Base-by-base conservation (phyloP, 73 alveolate genomes). In the Stentor coeruleus region DNA sequence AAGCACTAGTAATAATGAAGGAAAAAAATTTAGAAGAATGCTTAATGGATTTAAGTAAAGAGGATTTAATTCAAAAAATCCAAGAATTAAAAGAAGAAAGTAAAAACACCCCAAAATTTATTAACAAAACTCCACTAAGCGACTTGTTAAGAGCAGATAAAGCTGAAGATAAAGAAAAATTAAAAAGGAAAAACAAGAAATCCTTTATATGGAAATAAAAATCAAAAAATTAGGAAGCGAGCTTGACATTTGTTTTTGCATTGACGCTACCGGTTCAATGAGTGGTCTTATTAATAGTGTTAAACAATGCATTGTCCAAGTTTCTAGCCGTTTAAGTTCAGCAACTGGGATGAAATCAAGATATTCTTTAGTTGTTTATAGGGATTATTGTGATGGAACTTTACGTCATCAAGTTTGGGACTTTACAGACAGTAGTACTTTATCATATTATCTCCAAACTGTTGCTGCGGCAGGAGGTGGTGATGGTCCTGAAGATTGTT, bases 251-350 rank as follows among this genome's bases (percentile, higher is more conserved):
- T 41, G 58, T 55, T 77, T 77, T 49, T 41, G 58, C 0, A 38
- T 77, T 31, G 85, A 77, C n/a, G 58, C 80, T 77, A 77, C 85
- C 3, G 85, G 85, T 0, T 77, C 85, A 20, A 77, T 77, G 85
- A 3, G 40, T 39, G 37, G 82, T 39, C 41, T 59, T 42, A 77
- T 77, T 33, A n/a, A 77, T 41, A 74, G 80, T 77, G 85, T 77
- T 0, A 77, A 77, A 77, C n/a, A 77, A 20, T 59, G 74, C 30
- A 39, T 77, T 0, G 2, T 38, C n/a, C 20, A n/a, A 39, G 74
- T 77, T 33, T n/a, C 74, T 3, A 49, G 55, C 15, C 33, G 80
- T n/a, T 39, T 77, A 4, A 77, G 35, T 36, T 35, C 58, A 39
- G 3, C 26, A 26, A 77, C 58, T 39, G 74, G 74, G 41, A 66